Base-by-base conservation (phyloP, 208 protist genomes). In the Tetramitus jugosus region DNA sequence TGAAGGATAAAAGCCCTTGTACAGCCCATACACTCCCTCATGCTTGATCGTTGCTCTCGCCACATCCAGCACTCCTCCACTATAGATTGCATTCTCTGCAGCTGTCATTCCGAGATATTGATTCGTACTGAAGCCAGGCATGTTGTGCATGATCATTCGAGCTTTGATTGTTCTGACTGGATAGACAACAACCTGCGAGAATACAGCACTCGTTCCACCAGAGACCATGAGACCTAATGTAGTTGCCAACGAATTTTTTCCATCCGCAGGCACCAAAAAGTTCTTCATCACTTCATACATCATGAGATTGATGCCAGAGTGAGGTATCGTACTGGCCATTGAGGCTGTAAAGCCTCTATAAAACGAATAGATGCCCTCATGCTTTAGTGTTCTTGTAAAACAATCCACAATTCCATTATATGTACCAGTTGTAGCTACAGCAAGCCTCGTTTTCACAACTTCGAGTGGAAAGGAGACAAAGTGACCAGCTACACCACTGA, bases 381-480 rank as follows among this genome's bases (percentile, higher is more conserved):
- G 29, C 40, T 65, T 37, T 14, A 33, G 7, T 40, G 40, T 65
- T 40, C 7, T 65, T 7, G 23, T 20, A 40, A 65, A 31, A 10
- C 33, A n/a, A 40, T 65, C 31, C 29, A 40, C 23, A 3, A 65
- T 65, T 65, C 60, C 60, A 40, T 35, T 39, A 17, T 65, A 65
- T 65, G 35, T 13, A 40, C 31, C 60, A 40, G 60, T 40, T 40
- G 60, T n/a, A n/a, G 60, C 60, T 3, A 65, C 60, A 65, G 31
- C 17, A 0, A 65, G 31, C 29, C 60, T 86, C 42, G 92, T 95
- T 80, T 95, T 95, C 31, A 94, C 83, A 33, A 94, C 87, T 80
- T 95, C 91, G 31, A 95, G 43, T 7, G 92, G 92, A 81, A 94
- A 94, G 10, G 94, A 78, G 26, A 91, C 76, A 35, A 86, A 84